Percentiles rank a stretch among this genome's conserved stretches.
These are phyloP conservation scores for Spizellomyces sp. DNA, from an alignment of 192 early-diverging fungal species.

Conservation along the genomic window DNA sequence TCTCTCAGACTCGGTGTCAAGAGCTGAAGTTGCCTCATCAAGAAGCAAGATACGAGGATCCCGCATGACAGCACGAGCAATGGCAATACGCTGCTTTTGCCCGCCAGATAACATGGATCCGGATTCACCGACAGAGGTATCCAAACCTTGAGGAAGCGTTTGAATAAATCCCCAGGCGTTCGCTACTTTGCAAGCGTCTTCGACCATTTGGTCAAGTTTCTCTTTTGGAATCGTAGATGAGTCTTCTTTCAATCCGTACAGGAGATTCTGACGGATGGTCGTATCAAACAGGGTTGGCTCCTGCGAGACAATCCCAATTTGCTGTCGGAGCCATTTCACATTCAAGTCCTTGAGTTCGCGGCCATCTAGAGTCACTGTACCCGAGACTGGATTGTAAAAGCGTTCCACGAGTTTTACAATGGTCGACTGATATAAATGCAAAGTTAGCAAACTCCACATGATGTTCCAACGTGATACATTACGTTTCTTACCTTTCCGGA, in stretches of 20 bases:
- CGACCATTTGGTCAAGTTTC: slow-evolving; percentile 42
- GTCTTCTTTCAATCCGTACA: slow-evolving; percentile 69
- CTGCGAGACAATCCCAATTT: slow-evolving; percentile 77
- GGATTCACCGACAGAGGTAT: slow-evolving; percentile 74
- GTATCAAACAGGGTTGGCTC: slow-evolving; percentile 82
- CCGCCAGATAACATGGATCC: slow-evolving; percentile 25
- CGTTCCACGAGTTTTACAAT: slow-evolving; percentile 64
- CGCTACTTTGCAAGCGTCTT: slow-evolving; percentile 54
- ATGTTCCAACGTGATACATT: slow-evolving; percentile 1
- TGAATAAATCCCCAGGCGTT: slow-evolving; percentile 83
- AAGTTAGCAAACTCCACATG: slow-evolving; percentile 42
- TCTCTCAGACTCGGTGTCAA: slow-evolving; percentile 57
- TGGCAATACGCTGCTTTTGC: slow-evolving; percentile 83
- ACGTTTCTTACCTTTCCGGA: slow-evolving; percentile 53
- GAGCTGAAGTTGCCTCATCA: slow-evolving; percentile 59
- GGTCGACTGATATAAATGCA: slow-evolving; percentile 39
- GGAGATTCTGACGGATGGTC: slow-evolving; percentile 83
- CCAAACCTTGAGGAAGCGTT: slow-evolving; percentile 76
- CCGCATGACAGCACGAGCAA: slow-evolving; percentile 87
- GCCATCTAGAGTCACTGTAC: slow-evolving; percentile 63
- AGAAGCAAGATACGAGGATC: slow-evolving; percentile 77
- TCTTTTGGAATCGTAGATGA: slow-evolving; percentile 53
- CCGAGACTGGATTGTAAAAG: slow-evolving; percentile 79
- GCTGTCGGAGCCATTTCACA: slow-evolving; percentile 65
- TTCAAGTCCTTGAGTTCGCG: slow-evolving; percentile 69